Conservation (phyloP, 345 rosid genomes). For the Arabidopsis suecica region DNA sequence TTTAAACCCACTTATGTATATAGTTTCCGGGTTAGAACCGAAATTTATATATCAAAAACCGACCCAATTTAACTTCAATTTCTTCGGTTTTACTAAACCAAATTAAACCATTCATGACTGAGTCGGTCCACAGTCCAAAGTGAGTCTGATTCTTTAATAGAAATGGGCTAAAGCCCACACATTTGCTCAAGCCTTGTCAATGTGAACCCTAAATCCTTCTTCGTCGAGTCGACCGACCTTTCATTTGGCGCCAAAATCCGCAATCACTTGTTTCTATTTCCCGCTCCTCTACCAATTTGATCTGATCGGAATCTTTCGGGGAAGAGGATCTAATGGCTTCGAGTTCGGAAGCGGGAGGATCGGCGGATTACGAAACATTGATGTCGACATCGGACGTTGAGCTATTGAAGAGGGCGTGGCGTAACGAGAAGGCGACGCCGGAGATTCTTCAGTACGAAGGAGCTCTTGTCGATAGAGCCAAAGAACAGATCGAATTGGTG, state of each 20-base stretch:
- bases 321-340: constrained; percentile 42
- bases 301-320: neutral
- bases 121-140: too few species aligned
- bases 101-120: too few species aligned
- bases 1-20: too few species aligned
- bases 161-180: neutral
- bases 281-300: neutral
- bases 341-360: constrained; percentile 46
- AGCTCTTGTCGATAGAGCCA: constrained; percentile 47
- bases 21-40: too few species aligned
- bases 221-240: neutral
- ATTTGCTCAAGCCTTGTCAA: too few species aligned
- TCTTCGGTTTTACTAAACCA: too few species aligned
- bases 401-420: constrained; percentile 74
- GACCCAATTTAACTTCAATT: too few species aligned
- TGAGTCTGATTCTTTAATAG: too few species aligned
- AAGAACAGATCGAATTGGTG: constrained; percentile 17
- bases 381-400: constrained; percentile 73
- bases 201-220: neutral
- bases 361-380: constrained; percentile 58
- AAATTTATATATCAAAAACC: too few species aligned
- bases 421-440: constrained; percentile 94
- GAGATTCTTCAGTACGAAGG: constrained; percentile 74
- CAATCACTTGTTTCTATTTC: neutral
- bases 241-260: neutral